Evolutionary conservation across 2,329 filamentous ascomycete species (phyloP), one percentile per base, ranked within the genome.

Genomic region (Aspergillus pseudonomiae): DNA sequence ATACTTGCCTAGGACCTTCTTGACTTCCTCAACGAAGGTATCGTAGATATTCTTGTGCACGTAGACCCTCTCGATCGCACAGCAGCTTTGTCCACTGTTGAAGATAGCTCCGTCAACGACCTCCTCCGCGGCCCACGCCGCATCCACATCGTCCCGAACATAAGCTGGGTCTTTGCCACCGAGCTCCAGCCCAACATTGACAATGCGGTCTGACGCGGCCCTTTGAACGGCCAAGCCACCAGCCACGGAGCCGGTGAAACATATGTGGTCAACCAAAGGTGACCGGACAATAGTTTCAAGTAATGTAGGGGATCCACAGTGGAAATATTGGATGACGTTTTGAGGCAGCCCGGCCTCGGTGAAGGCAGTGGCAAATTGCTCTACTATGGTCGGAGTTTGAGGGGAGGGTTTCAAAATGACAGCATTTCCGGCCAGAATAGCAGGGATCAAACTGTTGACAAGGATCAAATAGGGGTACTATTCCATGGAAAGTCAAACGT

Each of bases 1-100:
- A 81, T 97, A 97, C 48, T 88, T 87, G 75, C 85, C 85, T 9
- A 98, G 85, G 9, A 97, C 92, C 62, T 90, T 89, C 78, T 95
- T 91, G 14, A 92, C 84, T 6, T 91, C 92, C 58, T 87, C 83
- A 58, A 97, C 84, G 72, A 98, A 97, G 14, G 86, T 81, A 72
- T 96, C 93, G 77, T 97, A 89, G 57, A 98, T 87, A 70, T 87
- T 89, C 74, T 91, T 90, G 72, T 95, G 89, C 6, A 98, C 94
- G 73, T 98, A 98, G 24, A 98, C 88, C 39, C 94, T 86, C 81
- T 98, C 94, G 60, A 98, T 84, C 28, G 93, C 91, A 80, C 94
- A 98, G 83, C 94, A 98, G 76, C 93, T 96, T 82, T 98, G 94
- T n/a, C 94, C 94, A 58, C 94, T 97, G 82, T 98, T 98, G 85